These are phyloP conservation scores for Strobilomyces echinocephalus DNA, from an alignment of 768 basidiomycete species.

Conservation along the genomic window DNA sequence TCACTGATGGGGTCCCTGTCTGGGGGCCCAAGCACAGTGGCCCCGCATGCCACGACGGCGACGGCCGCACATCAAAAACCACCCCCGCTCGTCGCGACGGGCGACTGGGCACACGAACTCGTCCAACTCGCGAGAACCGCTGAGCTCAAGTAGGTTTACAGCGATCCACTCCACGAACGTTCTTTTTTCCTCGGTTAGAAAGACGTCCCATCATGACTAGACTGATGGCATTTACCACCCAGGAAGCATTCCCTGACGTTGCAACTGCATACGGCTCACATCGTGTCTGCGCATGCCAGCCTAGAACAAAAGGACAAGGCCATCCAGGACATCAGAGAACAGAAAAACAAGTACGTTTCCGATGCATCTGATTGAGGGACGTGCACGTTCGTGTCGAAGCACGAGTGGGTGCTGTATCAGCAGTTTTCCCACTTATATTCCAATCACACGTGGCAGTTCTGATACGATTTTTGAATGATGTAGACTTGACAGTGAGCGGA, in stretches of 20 bases:
- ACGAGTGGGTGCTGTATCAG: not conserved
- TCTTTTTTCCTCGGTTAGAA: not conserved
- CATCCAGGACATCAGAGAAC: conserved; percentile 77
- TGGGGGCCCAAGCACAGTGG: conserved; percentile 32
- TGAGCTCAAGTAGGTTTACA: conserved; percentile 70
- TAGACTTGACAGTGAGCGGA: conserved; percentile 74
- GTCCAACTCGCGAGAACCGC: conserved; percentile 84
- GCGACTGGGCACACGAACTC: conserved; percentile 84
- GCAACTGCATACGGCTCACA: conserved; percentile 83
- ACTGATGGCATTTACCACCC: conserved; percentile 8
- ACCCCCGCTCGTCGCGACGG: conserved; percentile 67
- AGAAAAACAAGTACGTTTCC: conserved; percentile 70
- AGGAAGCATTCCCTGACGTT: conserved; percentile 83
- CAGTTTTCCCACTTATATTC: not conserved
- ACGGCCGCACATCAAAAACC: conserved; percentile 23
- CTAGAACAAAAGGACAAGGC: conserved; percentile 74
- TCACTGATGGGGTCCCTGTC: conserved; percentile 30
- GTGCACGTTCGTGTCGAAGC: not conserved
- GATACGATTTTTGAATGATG: conserved; percentile 3
- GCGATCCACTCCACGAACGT: not conserved
- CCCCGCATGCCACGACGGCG: conserved; percentile 29
- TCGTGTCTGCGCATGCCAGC: conserved; percentile 75
- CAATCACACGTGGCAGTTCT: conserved; percentile 12
- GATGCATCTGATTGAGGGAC: conserved; percentile 1
- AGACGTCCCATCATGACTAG: not conserved